Base-by-base conservation (phyloP, 257 asterid species). In the Mentha longifolia region DNA sequence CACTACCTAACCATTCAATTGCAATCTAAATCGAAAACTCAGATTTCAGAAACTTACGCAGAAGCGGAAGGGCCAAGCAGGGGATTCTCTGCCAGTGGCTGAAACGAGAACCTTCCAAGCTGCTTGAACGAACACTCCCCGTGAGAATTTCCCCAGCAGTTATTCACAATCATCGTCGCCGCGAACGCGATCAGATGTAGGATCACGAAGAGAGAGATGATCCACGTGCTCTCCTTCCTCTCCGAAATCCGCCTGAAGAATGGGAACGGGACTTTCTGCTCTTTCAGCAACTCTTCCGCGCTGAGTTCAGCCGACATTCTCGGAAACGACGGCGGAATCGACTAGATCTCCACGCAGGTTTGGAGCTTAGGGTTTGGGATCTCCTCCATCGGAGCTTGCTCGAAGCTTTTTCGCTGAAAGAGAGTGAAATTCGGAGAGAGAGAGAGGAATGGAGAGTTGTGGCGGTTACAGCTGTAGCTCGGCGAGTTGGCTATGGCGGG, bases 61-160 rank as follows among this genome's bases (percentile, higher is more conserved):
- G 98, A 92, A 72, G 96, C 86, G 1, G 98, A 92, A n/a, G 98
- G 98, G 13, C 98, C 98, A 15, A 90, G 92, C 19, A 92, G 73
- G 15, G 97, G 96, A 66, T 92, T 92, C 77, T 92, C 98, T 14
- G 80, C 67, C 55, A 92, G 88, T 47, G 94, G 92, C 85, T 89
- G 98, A 79, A 89, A 86, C 72, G 98, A 92, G 68, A 92, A 81
- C 54, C 92, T 81, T 12, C 96, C 91, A 13, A 92, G 92, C 14
- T 81, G 65, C 43, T 68, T 80, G 59, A 92, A 57, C 41, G 85
- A 83, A 30, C 97, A 92, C 17, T 87, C 84, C 4, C 71, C 84
- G 57, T 85, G 89, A 28, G 97, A 92, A 16, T 80, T 87, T 5
- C 70, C 80, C 92, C 96, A 83, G 51, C 96, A 90, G 51, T 92